These are phyloP conservation scores for Astrephomene gubernaculifera DNA, from an alignment of 139 green algal species.

Conservation along the genomic window DNA sequence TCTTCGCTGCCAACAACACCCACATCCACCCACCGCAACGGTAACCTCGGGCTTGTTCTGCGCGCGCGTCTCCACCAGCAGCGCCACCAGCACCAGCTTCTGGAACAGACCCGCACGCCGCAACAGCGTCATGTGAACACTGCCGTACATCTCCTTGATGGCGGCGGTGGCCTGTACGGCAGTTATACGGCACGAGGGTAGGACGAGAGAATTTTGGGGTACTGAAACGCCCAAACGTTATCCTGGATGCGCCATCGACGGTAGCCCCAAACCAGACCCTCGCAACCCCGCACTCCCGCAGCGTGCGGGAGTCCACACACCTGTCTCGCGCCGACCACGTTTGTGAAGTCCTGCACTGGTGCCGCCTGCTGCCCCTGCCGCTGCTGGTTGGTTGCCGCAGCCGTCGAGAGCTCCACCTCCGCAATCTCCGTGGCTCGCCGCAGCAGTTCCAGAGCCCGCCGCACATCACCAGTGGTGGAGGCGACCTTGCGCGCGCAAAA, in stretches of 20 bases:
- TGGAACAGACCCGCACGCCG: slow-evolving; percentile 58
- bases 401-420: slow-evolving; percentile 16
- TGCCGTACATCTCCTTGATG: slow-evolving; percentile 72
- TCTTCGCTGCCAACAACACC: too few relatives aligned
- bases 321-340: slow-evolving; percentile 49
- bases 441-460: slow-evolving; percentile 81
- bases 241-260: too few relatives aligned
- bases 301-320: slow-evolving; percentile 11
- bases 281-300: neutral
- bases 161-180: slow-evolving; percentile 63
- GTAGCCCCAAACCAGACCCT: neutral
- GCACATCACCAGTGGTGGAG: slow-evolving; percentile 74
- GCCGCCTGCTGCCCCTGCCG: slow-evolving; percentile 10
- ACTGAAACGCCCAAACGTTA: too few relatives aligned
- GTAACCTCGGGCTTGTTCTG: slow-evolving; percentile 57
- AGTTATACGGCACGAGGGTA: neutral
- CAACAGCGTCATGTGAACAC: slow-evolving; percentile 74
- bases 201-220: neutral
- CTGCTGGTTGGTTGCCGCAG: slow-evolving; percentile 8
- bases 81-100: slow-evolving; percentile 74
- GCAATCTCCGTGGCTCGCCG: slow-evolving; percentile 56
- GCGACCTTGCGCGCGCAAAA: slow-evolving; percentile 51
- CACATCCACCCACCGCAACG: slow-evolving; percentile 55
- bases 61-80: slow-evolving; percentile 77
- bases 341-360: neutral